Conservation (phyloP, 108 stramenopile species). For the Craspedostauros australis region DNA sequence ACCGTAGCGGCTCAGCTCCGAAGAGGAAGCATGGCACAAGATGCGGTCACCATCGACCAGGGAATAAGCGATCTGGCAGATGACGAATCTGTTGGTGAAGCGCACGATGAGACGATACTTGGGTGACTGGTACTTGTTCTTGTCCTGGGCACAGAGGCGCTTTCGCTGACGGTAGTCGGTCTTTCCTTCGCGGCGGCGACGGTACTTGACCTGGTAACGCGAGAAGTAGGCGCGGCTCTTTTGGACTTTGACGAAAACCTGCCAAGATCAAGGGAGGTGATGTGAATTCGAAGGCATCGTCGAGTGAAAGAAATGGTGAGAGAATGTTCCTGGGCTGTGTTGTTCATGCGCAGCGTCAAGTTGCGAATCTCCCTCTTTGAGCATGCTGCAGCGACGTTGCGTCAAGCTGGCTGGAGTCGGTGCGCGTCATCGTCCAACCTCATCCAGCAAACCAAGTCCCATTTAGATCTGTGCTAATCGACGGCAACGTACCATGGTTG, state of each 20-base stretch:
- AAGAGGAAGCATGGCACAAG: constrained; percentile 80
- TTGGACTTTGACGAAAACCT: constrained; percentile 89
- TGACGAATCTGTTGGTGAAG: constrained; percentile 88
- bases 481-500: no score
- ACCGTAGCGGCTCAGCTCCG: constrained; percentile 93
- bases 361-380: no score
- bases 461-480: no score
- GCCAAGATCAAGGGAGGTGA: background rate
- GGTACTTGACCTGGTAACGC: constrained; percentile 98
- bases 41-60: constrained; percentile 95
- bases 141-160: constrained; percentile 92
- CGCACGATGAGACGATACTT: constrained; percentile 99
- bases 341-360: no score
- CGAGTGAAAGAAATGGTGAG: no score
- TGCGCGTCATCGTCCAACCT: no score
- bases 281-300: background rate
- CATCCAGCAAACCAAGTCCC: no score
- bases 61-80: constrained; percentile 95
- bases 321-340: no score
- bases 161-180: constrained; percentile 99
- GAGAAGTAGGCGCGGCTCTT: constrained; percentile 98
- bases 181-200: constrained; percentile 98
- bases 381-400: no score
- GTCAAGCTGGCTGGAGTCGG: no score
- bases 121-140: constrained; percentile 99